Evolutionary conservation across 768 basidiomycete species (phyloP).

Genomic region (Mycena rosella): DNA sequence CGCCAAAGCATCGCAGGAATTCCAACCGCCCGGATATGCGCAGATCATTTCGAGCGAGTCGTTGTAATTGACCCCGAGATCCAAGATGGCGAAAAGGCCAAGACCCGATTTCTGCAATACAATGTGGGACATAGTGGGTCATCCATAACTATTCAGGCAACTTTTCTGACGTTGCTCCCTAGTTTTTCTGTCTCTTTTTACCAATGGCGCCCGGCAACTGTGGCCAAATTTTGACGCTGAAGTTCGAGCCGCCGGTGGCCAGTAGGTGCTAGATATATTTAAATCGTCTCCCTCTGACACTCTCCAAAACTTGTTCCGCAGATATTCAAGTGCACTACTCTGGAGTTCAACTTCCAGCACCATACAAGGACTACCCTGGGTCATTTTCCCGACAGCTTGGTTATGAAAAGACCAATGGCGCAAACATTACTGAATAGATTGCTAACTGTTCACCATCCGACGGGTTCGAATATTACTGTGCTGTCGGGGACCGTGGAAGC

Average conservation of each 20-base stretch:
- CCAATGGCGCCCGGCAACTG: slow-evolving; percentile 1
- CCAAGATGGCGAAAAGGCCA: slow-evolving; percentile 24
- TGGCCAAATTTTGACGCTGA: slow-evolving; percentile 10
- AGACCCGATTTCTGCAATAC: slow-evolving; percentile 38
- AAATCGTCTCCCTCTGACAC: no score
- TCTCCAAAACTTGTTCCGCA: background rate
- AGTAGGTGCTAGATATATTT: slow-evolving; percentile 49
- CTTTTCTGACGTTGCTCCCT: background rate
- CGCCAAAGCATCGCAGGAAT: slow-evolving; percentile 42
- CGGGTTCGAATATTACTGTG: slow-evolving; percentile 1
- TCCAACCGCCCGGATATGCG: slow-evolving; percentile 43
- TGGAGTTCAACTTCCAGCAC: slow-evolving; percentile 24
- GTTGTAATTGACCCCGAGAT: slow-evolving; percentile 45
- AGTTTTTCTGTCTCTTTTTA: slow-evolving; percentile 9
- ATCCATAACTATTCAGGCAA: no score
- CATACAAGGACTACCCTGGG: slow-evolving; percentile 24
- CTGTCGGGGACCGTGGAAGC: slow-evolving; percentile 27
- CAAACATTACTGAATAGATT: slow-evolving; percentile 40
- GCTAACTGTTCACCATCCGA: background rate
- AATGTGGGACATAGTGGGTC: slow-evolving; percentile 31
- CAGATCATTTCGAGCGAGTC: slow-evolving; percentile 46
- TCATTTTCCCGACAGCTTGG: slow-evolving; percentile 30
- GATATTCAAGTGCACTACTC: slow-evolving; percentile 35
- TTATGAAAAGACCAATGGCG: slow-evolving; percentile 31
- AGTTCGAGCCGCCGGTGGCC: background rate